These are phyloP conservation scores for Monotropa hypopitys DNA, from an alignment of 179 eudicot species.

Conservation along the genomic window DNA sequence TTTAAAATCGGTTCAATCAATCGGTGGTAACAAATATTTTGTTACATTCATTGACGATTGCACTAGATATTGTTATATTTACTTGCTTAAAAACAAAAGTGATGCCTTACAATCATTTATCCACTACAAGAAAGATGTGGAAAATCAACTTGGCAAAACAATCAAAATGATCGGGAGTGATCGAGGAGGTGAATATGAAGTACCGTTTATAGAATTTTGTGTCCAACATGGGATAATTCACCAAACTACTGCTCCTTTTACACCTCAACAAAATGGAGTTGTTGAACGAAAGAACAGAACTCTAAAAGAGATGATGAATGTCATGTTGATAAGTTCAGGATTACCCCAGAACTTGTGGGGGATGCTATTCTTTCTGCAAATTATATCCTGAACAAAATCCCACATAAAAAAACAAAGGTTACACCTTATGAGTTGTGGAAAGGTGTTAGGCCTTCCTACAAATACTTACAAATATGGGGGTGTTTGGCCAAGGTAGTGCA, in stretches of 20 bases:
- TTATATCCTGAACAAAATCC: no score
- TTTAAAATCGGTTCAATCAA: not conserved
- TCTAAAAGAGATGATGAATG: no score
- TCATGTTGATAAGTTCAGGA: no score
- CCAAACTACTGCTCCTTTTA: no score
- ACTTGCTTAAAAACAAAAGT: not conserved
- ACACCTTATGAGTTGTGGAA: not conserved
- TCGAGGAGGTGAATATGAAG: not conserved
- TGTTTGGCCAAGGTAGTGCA: no score
- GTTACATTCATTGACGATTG: conserved; percentile 1
- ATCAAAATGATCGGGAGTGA: not conserved
- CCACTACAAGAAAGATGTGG: not conserved
- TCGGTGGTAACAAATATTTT: not conserved
- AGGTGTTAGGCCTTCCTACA: not conserved
- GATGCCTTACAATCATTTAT: not conserved
- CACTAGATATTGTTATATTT: not conserved
- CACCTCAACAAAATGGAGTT: no score
- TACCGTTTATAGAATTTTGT: no score
- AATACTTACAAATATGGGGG: not conserved
- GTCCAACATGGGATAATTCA: no score
- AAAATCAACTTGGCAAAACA: not conserved
- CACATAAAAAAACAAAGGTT: no score
- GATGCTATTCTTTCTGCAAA: no score
- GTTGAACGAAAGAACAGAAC: no score
- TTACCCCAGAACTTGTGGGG: no score